Evolutionary conservation across 768 basidiomycete genomes (phyloP), one percentile per base, ranked within the genome.

Genomic region (Naganishia vishniacii): DNA sequence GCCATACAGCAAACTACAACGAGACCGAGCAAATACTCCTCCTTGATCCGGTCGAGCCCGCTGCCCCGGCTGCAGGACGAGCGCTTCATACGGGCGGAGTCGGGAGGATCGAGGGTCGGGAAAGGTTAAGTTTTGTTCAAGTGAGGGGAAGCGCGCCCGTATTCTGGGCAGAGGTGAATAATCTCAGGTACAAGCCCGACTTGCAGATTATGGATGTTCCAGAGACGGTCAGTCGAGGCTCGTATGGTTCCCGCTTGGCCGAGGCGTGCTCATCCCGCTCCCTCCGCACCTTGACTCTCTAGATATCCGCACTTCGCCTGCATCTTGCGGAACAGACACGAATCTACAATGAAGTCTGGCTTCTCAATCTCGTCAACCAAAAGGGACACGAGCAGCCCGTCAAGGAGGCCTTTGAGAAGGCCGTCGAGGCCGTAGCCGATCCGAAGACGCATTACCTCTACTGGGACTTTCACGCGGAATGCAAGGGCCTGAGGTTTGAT

Each of bases 381-480:
- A 88, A 89, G 70, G 94, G 95, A 0, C 81, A 89, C 75, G 95
- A 99, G 78, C 84, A 86, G 68, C 91, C 90, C 13, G 83, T 99
- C 69, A 99, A 98, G 80, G 94, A 97, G 65, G 91, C 89, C 0
- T 97, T 88, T 72, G 95, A 99, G 75, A 83, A 84, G 31, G 82
- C 85, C 64, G 74, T 95, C 41, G 78, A 81, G 8, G 81, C 88
- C 78, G 86, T 87, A 49, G 63, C 79, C 70, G 32, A 66, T 31
- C 48, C 68, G 26, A 81, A 85, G 32, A 86, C 89, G 42, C 85
- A 84, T 70, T 99, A 99, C 72, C 82, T 88, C 68, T 95, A 97
- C 79, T 99, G 97, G 71, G 95, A 99, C 73, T 99, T 99, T 80
- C 94, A 97, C 75, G 86, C 83, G 65, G 92, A 98, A 77, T 97